Evolutionary conservation across 1,284 basidiomycete genomes (phyloP).

Genomic region (Coriolopsis trogii): DNA sequence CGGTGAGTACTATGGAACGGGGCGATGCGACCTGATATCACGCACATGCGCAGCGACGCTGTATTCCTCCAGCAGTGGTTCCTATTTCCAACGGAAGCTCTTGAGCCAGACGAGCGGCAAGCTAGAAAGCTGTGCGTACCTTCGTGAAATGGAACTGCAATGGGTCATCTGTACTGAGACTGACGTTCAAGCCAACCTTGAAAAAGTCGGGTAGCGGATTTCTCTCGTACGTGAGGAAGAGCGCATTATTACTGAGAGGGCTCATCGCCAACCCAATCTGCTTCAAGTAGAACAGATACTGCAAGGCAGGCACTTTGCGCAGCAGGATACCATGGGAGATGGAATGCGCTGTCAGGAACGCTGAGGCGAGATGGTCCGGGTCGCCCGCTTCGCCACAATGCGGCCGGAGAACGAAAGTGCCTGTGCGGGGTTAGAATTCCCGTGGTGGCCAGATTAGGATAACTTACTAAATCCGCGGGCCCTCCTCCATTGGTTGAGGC

Average conservation of each 20-base stretch:
- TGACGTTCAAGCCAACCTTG: constrained; percentile 95
- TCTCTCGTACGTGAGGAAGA: constrained; percentile 96
- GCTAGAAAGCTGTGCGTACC: constrained; percentile 42
- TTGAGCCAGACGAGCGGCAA: neutral
- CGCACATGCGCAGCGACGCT: constrained; percentile 94
- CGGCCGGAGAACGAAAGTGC: constrained; percentile 95
- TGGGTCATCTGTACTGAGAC: constrained; percentile 95
- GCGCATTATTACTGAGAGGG: constrained; percentile 95
- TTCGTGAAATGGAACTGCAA: constrained; percentile 97
- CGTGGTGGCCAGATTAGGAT: neutral
- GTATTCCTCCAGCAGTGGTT: constrained; percentile 96
- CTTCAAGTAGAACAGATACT: constrained; percentile 95
- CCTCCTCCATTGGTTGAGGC: constrained; percentile 91
- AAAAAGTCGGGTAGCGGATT: constrained; percentile 98
- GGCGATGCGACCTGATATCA: neutral
- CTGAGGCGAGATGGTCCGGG: constrained; percentile 94
- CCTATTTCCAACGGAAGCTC: constrained; percentile 46
- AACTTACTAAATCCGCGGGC: constrained; percentile 88
- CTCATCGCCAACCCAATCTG: constrained; percentile 99
- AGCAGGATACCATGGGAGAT: constrained; percentile 98
- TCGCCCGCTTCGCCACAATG: constrained; percentile 99
- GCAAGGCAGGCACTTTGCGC: constrained; percentile 93
- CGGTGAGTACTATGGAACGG: neutral
- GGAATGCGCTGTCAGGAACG: constrained; percentile 95
- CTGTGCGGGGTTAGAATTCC: constrained; percentile 41